These are phyloP conservation scores for Chaetoscypha palmicola DNA, from an alignment of 2,329 filamentous ascomycete genomes.

Conservation along the genomic window DNA sequence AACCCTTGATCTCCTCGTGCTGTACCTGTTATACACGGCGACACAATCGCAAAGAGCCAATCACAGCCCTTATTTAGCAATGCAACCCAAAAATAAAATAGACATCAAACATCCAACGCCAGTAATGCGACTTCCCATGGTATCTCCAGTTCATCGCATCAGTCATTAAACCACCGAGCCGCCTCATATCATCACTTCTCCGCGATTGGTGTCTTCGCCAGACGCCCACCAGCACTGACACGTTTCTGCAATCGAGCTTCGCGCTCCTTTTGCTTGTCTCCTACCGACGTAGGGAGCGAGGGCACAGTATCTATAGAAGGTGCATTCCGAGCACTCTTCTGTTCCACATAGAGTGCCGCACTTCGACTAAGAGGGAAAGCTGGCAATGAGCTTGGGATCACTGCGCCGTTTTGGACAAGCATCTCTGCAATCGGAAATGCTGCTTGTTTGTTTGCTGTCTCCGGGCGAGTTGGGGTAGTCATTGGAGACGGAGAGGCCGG, in stretches of 20 bases:
- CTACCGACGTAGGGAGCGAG: conserved; percentile 49
- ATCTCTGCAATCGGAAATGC: conserved; percentile 88
- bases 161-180: conserved; percentile 19
- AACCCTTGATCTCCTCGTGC: not conserved
- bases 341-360: conserved; percentile 78
- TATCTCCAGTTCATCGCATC: conserved; percentile 28
- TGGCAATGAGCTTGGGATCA: conserved; percentile 68
- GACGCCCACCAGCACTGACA: conserved; percentile 67
- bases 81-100: conserved; percentile 15
- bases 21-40: not conserved
- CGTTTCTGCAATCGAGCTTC: conserved; percentile 69
- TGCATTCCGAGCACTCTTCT: conserved; percentile 52
- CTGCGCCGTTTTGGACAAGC: conserved; percentile 86
- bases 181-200: conserved; percentile 20
- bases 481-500: conserved; percentile 65
- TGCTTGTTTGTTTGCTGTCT: conserved; percentile 41
- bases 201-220: conserved; percentile 41
- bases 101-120: conserved; percentile 23
- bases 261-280: conserved; percentile 53
- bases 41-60: no score
- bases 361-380: conserved; percentile 77
- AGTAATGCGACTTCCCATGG: conserved; percentile 28
- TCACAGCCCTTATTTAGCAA: conserved; percentile 6
- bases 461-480: conserved; percentile 36
- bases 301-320: conserved; percentile 48